Evolutionary conservation across 2,329 filamentous ascomycete species (phyloP), one percentile per base, ranked within the genome.

Genomic region (Sporothrix pallida): DNA sequence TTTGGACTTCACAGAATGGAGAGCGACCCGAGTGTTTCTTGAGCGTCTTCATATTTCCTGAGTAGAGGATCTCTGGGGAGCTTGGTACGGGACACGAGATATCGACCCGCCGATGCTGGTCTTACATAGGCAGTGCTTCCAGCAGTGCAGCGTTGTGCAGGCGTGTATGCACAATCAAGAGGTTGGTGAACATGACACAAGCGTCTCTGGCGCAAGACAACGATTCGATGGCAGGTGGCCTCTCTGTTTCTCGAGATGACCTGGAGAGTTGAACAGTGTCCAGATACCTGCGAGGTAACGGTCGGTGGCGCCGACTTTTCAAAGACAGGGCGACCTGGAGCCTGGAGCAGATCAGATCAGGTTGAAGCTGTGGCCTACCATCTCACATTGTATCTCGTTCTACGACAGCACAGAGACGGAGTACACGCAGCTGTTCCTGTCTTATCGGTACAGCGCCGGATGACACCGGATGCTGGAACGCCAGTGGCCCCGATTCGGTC

Each of bases 1-100:
- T 72, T 72, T 65, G 46, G 68, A 52, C 46, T 10, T 48, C 70
- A 50, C 17, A 37, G 54, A 60, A 12, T n/a, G 52, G 20, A 56
- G n/a, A 56, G n/a, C 8, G 52, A 26, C 20, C 15, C 5, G 23
- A 63, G 23, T 54, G 52, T 37, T 37, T 37, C 31, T 37, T 37
- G 31, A 37, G 4, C 31, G 31, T 37, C 31, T 37, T 37, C 31
- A 37, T 37, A 37, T 37, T 37, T 37, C 31, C 31, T 37, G 31
- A 37, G 31, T 1, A 37, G 31, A 37, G 31, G 31, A 37, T 37
- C 31, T 37, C 31, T 37, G 31, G 31, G 31, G 31, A 6, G 31
- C 31, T 37, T 37, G 4, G 31, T 37, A 37, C 31, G 7, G 31
- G 31, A 37, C 52, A 67, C 42, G 12, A 23, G 42, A 60, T 48